Conservation (phyloP, 495 filamentous ascomycete genomes). For the Trichocladium uniseriatum region DNA sequence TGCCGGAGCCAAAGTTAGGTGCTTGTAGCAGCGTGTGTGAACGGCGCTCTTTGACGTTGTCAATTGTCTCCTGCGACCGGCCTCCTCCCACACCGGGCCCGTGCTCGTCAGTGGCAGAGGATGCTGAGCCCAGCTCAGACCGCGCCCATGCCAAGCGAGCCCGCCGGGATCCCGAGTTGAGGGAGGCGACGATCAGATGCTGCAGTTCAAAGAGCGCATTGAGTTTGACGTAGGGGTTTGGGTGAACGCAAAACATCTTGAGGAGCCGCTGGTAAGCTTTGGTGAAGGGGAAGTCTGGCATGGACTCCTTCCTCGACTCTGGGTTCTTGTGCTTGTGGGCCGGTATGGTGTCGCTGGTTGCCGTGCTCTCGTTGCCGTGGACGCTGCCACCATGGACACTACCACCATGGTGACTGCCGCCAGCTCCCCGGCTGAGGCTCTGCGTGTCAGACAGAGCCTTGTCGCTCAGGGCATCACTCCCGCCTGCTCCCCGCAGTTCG, state of each 20-base stretch:
- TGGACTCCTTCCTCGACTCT: constrained; percentile 31
- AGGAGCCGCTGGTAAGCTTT: constrained; percentile 71
- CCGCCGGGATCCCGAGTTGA: constrained; percentile 42
- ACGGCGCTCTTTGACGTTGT: constrained; percentile 59
- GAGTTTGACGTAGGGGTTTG: constrained; percentile 79
- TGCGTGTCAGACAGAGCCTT: constrained; percentile 24
- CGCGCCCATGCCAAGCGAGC: constrained; percentile 28
- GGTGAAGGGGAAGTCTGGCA: constrained; percentile 58
- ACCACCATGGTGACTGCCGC: constrained; percentile 21
- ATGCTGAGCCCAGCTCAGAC: constrained; percentile 27
- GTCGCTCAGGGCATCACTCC: constrained; percentile 25
- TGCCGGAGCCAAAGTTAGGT: constrained; percentile 14
- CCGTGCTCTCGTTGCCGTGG: constrained; percentile 33
- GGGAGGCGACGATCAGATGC: constrained; percentile 66
- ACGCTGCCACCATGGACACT: constrained; percentile 24
- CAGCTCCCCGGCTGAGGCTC: constrained; percentile 18
- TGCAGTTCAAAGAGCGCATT: constrained; percentile 76
- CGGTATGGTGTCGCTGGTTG: constrained; percentile 34
- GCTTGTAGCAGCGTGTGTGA: constrained; percentile 44
- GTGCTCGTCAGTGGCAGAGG: constrained; percentile 26
- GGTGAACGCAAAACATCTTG: constrained; percentile 80
- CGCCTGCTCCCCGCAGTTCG: constrained; percentile 38
- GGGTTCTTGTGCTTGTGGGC: constrained; percentile 22
- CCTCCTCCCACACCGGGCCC: constrained; percentile 6
- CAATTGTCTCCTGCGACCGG: constrained; percentile 46